A percentile compares a stretch with the other conserved stretches of the same genome.
Evolutionary conservation across 2,329 filamentous ascomycete species (phyloP).

Genomic region (Sporothrix pseudoabietina): DNA sequence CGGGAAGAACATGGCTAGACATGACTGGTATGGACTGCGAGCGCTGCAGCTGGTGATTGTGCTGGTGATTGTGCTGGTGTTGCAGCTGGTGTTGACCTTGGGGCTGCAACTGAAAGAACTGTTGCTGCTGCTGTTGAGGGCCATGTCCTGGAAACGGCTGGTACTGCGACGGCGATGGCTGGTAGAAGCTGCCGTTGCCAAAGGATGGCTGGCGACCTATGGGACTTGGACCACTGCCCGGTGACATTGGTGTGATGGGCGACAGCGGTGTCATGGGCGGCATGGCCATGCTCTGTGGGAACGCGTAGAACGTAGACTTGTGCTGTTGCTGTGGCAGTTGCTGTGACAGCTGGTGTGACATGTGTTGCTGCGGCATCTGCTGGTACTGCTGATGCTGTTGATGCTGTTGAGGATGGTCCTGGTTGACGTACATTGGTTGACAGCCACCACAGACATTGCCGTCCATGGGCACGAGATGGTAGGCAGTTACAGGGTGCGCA

Average conservation of each 20-base stretch:
- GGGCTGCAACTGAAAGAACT: not conserved
- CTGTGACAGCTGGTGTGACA: not conserved
- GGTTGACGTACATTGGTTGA: constrained; percentile 25
- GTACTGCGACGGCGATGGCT: not conserved
- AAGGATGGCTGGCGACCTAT: constrained; percentile 21
- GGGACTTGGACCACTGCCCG: not conserved
- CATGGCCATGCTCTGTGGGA: not conserved
- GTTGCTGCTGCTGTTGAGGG: constrained; percentile 1
- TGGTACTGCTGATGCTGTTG: not conserved
- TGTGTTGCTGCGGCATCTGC: not conserved
- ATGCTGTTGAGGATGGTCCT: constrained; percentile 6
- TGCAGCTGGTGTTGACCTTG: not conserved
- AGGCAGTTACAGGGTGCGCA: constrained; percentile 15
- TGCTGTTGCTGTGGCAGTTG: not conserved
- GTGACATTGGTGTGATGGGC: not conserved
- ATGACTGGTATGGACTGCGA: constrained; percentile 7
- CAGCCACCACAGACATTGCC: not conserved
- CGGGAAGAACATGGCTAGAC: not conserved
- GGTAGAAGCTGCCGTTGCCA: constrained; percentile 18
- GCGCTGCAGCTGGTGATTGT: not conserved
- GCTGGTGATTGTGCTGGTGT: not conserved
- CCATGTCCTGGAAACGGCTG: not conserved
- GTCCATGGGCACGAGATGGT: constrained; percentile 28
- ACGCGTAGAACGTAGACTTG: not conserved
- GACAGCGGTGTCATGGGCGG: not conserved